Evolutionary conservation across 2,329 filamentous ascomycete species (phyloP).

Genomic region (Lasiodiplodia sp.): DNA sequence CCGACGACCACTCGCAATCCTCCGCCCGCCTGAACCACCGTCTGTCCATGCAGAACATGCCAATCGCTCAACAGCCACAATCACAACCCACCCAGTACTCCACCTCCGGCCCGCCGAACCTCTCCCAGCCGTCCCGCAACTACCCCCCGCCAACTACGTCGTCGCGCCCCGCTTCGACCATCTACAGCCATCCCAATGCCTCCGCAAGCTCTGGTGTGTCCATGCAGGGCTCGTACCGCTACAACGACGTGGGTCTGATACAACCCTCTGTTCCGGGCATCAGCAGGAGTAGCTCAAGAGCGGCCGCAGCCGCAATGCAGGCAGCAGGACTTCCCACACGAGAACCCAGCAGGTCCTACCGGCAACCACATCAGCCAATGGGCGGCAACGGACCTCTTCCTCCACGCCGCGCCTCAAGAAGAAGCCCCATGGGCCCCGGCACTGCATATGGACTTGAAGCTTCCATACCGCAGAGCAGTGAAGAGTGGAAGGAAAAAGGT

Average conservation of each 20-base stretch:
- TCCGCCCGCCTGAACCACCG: constrained; percentile 48
- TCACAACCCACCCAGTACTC: constrained; percentile 41
- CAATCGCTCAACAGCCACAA: constrained; percentile 51
- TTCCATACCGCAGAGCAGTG: constrained; percentile 70
- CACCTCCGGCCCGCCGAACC: constrained; percentile 36
- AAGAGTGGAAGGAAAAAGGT: constrained; percentile 95
- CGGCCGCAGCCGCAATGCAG: constrained; percentile 65
- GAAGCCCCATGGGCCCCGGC: constrained; percentile 63
- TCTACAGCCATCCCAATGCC: constrained; percentile 58
- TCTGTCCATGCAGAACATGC: constrained; percentile 51
- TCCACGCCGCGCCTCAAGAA: constrained; percentile 78
- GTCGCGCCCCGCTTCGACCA: constrained; percentile 52
- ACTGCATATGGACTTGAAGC: constrained; percentile 68
- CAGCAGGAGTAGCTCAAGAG: constrained; percentile 69
- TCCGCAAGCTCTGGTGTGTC: constrained; percentile 54
- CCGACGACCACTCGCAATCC: constrained; percentile 38
- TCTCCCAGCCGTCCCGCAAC: constrained; percentile 36
- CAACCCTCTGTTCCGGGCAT: constrained; percentile 58
- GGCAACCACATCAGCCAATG: constrained; percentile 62
- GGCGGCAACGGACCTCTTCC: constrained; percentile 70
- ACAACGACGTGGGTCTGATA: constrained; percentile 53
- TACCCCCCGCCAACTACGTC: constrained; percentile 38
- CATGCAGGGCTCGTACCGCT: constrained; percentile 51
- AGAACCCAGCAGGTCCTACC: constrained; percentile 74
- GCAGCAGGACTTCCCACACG: constrained; percentile 65